Percentiles rank a stretch among this genome's conserved stretches.
These are phyloP conservation scores for Phialophora verrucosa DNA, from an alignment of 2,329 filamentous ascomycete genomes.

Conservation along the genomic window DNA sequence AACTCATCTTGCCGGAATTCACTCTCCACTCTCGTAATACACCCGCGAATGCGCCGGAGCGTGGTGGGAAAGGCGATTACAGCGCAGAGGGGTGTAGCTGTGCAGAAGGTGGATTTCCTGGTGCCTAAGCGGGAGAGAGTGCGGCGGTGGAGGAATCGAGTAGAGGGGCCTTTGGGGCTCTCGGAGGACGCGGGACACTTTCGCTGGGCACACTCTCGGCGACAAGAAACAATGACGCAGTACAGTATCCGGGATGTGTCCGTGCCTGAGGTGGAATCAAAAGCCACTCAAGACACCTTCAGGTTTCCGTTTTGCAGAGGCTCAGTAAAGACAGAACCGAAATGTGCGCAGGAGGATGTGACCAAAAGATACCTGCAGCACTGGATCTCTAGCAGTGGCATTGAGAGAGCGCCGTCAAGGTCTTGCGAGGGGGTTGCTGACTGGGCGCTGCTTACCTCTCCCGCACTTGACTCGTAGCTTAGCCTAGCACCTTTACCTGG, in stretches of 20 bases:
- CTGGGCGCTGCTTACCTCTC: conserved; percentile 20
- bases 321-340: not conserved
- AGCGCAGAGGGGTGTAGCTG: not conserved
- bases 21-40: not conserved
- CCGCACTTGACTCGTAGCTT: not conserved
- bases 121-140: conserved; percentile 6
- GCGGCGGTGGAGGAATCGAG: conserved; percentile 3
- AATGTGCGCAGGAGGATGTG: not conserved
- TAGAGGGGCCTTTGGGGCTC: conserved; percentile 12
- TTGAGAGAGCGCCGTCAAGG: conserved; percentile 14
- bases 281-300: not conserved
- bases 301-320: not conserved
- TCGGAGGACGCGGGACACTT: conserved; percentile 15
- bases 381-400: conserved; percentile 1
- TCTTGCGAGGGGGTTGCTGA: conserved; percentile 9
- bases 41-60: not conserved
- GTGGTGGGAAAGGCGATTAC: not conserved
- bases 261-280: not conserved
- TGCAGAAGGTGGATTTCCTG: conserved; percentile 2
- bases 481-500: not conserved
- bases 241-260: conserved; percentile 8
- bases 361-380: not conserved
- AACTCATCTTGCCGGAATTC: conserved; percentile 74
- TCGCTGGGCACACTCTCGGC: conserved; percentile 9
- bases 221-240: conserved; percentile 22